Base-by-base conservation (phyloP, 2,329 filamentous ascomycete species). In the Aspergillus pseudonomiae region DNA sequence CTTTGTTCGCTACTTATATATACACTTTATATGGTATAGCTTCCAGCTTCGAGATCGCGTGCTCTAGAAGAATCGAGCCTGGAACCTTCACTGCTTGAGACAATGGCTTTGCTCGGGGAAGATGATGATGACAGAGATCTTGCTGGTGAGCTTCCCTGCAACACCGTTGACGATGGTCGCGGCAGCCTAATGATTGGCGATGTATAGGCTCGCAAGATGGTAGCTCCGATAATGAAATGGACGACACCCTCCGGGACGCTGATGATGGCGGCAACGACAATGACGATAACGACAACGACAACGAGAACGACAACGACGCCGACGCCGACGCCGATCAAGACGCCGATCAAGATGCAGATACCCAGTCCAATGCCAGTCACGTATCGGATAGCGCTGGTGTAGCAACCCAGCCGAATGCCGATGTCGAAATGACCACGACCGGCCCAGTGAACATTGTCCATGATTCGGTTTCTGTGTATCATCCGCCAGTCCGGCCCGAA, bases 401-500 rank as follows among this genome's bases (percentile, higher is more conserved):
- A 60, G 65, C 67, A n/a, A 72, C 76, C n/a, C 77, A 79, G 55
- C 76, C 77, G 36, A 84, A 85, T 58, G 81, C 81, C 0, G 79
- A 83, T 43, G 79, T 83, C 16, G 76, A 80, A 21, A 75, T 84
- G 61, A 83, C 81, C 3, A 82, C 83, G 1, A 79, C 83, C 6
- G 83, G 63, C 30, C 77, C 77, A 10, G 74, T 75, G 24, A 75
- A 71, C 57, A 61, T 67, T 16, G 64, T 77, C 2, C 69, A 77
- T 7, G 78, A 73, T 65, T 70, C 65, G 48, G 72, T 74, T 57
- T 79, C 78, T 46, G 81, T 78, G 64, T 83, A 80, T 68, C 88
- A 86, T 55, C 90, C 89, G 1, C 83, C 81, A 57, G 84, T 93
- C n/a, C 88, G 91, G 0, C 84, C 89, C 12, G 93, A 96, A 73